Base-by-base conservation (phyloP, 495 filamentous ascomycete species). In the Collariella sp. region DNA sequence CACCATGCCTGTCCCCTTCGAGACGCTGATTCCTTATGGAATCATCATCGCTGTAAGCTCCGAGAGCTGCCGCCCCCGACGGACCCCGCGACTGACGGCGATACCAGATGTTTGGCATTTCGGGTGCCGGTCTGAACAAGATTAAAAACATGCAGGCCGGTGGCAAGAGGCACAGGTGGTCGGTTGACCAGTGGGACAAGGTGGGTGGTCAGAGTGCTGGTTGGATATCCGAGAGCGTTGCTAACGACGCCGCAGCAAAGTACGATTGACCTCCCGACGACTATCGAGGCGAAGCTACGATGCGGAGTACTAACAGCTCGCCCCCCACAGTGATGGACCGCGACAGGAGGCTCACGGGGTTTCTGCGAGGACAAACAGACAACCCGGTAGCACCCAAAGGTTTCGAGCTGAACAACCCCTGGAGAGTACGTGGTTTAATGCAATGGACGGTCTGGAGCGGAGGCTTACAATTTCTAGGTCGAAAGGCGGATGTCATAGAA, bases 321-420 rank as follows among this genome's bases (percentile, higher is more conserved):
- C 11, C n/a, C 34, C n/a, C 19, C 18, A 15, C 24, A 97, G 93
- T 99, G 94, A 96, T 97, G 90, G 86, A 96, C 54, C 82, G 93
- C 64, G 93, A 99, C 67, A 75, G 84, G 60, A 79, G 93, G 65
- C 79, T 99, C 67, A 99, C 93, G 46, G 93, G 93, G 56, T 79
- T 68, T 46, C 61, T 86, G 62, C 79, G 94, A 74, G 94, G 90
- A 36, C 93, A 99, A 70, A 86, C 83, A 60, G 86, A 91, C 71
- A 85, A 83, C 46, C 75, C 81, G 45, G 67, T 75, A 54, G 93
- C 93, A 34, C 94, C 93, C 15, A 72, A 78, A 38, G 91, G 90
- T 34, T 99, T 94, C 75, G 91, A 96, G 64, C 61, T 96, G 62
- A 96, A 85, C 79, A 96, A 96, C 70, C 86, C 89, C 26, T 99